These are phyloP conservation scores for Aschersonia sp. DNA, from an alignment of 2,329 filamentous ascomycete genomes.

Conservation along the genomic window DNA sequence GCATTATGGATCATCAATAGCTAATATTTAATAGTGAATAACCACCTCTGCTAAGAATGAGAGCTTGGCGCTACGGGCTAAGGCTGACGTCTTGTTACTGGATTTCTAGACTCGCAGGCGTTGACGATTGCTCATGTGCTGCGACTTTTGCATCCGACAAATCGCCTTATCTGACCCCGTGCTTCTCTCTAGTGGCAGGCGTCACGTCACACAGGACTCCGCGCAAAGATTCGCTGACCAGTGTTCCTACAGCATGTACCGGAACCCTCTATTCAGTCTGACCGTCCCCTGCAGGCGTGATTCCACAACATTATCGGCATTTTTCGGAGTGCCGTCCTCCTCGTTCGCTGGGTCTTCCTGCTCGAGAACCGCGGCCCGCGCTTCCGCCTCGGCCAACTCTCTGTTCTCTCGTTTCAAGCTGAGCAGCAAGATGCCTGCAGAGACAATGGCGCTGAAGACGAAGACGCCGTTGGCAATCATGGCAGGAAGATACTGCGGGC, in stretches of 20 bases:
- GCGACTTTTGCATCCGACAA: no score
- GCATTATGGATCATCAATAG: no score
- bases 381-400: conserved; percentile 1
- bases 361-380: background rate
- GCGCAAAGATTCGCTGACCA: no score
- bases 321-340: background rate
- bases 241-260: conserved; percentile 1
- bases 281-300: conserved; percentile 1
- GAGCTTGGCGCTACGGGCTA: no score
- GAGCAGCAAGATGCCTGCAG: background rate
- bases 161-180: no score
- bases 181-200: no score
- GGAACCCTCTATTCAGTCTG: conserved; percentile 3
- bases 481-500: conserved; percentile 3
- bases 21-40: no score
- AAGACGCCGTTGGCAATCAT: conserved; percentile 4
- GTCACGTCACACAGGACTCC: no score
- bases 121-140: no score
- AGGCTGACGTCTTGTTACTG: no score
- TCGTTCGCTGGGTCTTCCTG: background rate
- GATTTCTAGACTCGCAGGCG: no score
- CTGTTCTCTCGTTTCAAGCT: conserved; percentile 3
- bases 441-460: conserved; percentile 1
- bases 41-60: no score
- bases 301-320: background rate